Evolutionary conservation across 78 protist genomes (phyloP).

Genomic region (Carpediemonas membranifera): DNA sequence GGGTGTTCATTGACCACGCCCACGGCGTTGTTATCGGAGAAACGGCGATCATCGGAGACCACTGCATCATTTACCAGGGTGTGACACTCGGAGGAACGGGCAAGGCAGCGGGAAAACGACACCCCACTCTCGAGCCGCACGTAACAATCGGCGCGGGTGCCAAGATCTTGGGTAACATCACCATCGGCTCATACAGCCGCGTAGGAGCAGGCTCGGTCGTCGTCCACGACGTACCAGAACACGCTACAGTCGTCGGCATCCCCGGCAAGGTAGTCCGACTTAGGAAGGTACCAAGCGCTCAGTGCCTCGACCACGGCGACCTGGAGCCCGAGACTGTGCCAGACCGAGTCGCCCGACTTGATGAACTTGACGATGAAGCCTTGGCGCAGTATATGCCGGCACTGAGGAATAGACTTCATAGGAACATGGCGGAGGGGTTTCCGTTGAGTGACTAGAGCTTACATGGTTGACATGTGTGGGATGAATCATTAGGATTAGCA

Average conservation of each 20-base stretch:
- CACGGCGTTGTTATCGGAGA: slow-evolving; percentile 54
- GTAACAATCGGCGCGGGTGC: slow-evolving; percentile 35
- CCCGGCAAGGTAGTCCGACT: no score
- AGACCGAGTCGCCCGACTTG: no score
- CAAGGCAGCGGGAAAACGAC: slow-evolving; percentile 1
- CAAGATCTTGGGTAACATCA: slow-evolving; percentile 29
- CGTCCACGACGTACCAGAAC: not conserved
- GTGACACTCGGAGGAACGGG: slow-evolving; percentile 49
- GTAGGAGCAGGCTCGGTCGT: slow-evolving; percentile 20
- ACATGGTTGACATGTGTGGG: no score
- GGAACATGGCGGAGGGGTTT: no score
- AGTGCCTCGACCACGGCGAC: not conserved
- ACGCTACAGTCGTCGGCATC: slow-evolving; percentile 23
- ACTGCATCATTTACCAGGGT: slow-evolving; percentile 13
- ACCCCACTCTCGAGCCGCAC: slow-evolving; percentile 15
- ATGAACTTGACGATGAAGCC: no score
- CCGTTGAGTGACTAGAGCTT: no score
- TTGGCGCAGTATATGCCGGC: no score
- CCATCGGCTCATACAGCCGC: slow-evolving; percentile 4
- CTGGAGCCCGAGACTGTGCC: slow-evolving; percentile 2
- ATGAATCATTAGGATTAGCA: no score
- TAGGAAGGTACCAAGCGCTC: not conserved
- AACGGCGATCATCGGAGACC: slow-evolving; percentile 40
- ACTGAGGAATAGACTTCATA: not conserved
- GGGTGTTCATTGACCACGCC: slow-evolving; percentile 48